Base-by-base conservation (phyloP, 2,329 filamentous ascomycete genomes). In the Ceratocystis variospora region DNA sequence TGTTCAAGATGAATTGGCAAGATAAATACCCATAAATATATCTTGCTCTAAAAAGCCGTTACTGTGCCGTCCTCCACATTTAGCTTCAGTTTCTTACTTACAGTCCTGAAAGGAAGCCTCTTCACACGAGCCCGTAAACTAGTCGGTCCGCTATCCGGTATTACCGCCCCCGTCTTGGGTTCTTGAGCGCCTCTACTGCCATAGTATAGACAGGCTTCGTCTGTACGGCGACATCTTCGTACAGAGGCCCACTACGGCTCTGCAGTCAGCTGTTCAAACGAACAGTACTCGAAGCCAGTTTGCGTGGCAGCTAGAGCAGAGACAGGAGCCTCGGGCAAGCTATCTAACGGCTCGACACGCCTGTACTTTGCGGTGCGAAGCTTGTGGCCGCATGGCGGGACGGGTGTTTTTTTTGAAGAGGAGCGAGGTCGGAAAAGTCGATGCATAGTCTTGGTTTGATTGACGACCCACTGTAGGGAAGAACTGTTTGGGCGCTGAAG, bases 221-320 rank as follows among this genome's bases (percentile, higher is more conserved):
- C 48, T 25, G 48, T 25, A 53, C 48, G 48, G 48, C 19, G 48
- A 53, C 48, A 53, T 25, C 46, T 57, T 37, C 65, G 57, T 19
- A 57, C 31, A 8, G 15, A 19, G 22, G 22, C 48, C 65, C 61
- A 66, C 65, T 61, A 63, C 22, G 61, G 48, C 33, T 57, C 48
- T 3, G 59, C 61, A 10, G 48, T 57, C 10, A 66, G 33, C 17
- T 63, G n/a, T 31, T 45, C 10, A 12, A 45, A 57, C 31, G 61
- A 63, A 48, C 45, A 62, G 37, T 63, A 66, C 45, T 63, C 37
- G 22, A 63, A 57, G 31, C 44, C 65, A 5, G 45, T 45, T 5
- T 45, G 8, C 1, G 17, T 41, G 6, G 53, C 17, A 12, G 33
- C 28, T 19, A 17, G 10, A 48, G 61, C 44, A 15, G 28, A 45